Evolutionary conservation across 345 rosid species (phyloP), one percentile per base, ranked within the genome.

Genomic region (Geranium brycei): DNA sequence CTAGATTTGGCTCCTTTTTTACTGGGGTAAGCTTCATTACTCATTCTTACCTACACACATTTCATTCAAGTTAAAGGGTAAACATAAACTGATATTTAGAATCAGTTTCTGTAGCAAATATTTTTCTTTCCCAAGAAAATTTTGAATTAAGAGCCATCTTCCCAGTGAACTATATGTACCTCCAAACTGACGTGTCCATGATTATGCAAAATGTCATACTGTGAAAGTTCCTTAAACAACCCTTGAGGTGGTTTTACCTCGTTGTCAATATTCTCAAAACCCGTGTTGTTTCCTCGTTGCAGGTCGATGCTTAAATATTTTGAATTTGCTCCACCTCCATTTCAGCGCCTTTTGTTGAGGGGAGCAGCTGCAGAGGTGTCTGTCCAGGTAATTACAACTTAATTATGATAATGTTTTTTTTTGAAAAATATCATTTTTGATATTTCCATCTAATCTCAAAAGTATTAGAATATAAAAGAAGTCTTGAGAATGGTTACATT

Each of bases 311-410:
- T 82, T 61, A 66, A 59, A 67, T 92, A 89, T 77, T 89, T 92
- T 72, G 71, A 80, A 72, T 77, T 82, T 72, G 85, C 95, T 67
- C 93, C 93, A 3, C 85, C 95, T 62, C 96, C 96, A 51, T 87
- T 85, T 67, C 70, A 81, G 68, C 88, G 91, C 47, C 61, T 88
- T 72, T 77, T 80, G 81, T 71, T 62, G 63, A 71, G 77, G 41
- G 75, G 71, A 58, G 58, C 35, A 4, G 61, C 62, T 69, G 68
- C 61, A 7, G 78, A 77, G 68, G 71, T 70, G n/a, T 69, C 75
- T 32, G 61, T 11, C 14, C 65, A 81, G 91, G 97, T 91, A 77
- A 19, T 69, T 68, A 18, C 53, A 47, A 4, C 30, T 41, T 60
- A 5, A 51, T 17, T 4, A 35, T 35, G 41, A 7, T 35, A 35